A percentile compares a stretch with the other conserved stretches of the same genome.
Evolutionary conservation across 305 asterid genomes (phyloP).

Genomic region (Solanum hybrid): DNA sequence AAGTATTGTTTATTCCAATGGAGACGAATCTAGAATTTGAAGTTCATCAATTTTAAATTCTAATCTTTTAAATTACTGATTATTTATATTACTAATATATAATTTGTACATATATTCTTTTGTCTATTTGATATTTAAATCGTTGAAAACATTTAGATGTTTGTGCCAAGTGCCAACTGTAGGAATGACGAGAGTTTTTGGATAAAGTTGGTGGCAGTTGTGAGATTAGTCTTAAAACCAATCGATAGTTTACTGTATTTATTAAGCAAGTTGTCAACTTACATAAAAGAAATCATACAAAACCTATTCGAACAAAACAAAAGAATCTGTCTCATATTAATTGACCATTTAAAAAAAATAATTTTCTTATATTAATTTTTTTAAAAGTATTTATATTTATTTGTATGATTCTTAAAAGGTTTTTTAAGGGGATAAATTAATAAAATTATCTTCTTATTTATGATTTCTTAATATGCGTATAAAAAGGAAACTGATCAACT

Average conservation of each 20-base stretch:
- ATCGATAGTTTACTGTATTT: neutral
- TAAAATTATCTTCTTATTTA: no score
- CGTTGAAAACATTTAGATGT: neutral
- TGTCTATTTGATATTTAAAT: no score
- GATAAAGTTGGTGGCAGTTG: neutral
- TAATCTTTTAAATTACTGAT: neutral
- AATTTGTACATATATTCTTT: neutral
- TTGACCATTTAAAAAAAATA: no score
- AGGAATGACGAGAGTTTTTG: neutral
- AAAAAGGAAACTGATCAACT: neutral
- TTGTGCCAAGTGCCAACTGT: neutral
- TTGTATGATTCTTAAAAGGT: neutral
- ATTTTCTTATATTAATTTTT: no score
- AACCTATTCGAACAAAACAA: neutral
- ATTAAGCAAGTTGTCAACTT: neutral
- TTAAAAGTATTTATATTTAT: no score
- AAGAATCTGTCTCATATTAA: no score
- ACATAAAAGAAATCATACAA: neutral
- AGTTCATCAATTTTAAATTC: neutral
- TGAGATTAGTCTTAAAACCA: neutral
- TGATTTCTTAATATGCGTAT: no score
- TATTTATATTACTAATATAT: neutral
- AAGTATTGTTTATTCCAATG: neutral
- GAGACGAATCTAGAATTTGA: rapidly evolving
- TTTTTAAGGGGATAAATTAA: neutral